Conservation (phyloP, 441 rosid species). For the Geranium incanum region DNA sequence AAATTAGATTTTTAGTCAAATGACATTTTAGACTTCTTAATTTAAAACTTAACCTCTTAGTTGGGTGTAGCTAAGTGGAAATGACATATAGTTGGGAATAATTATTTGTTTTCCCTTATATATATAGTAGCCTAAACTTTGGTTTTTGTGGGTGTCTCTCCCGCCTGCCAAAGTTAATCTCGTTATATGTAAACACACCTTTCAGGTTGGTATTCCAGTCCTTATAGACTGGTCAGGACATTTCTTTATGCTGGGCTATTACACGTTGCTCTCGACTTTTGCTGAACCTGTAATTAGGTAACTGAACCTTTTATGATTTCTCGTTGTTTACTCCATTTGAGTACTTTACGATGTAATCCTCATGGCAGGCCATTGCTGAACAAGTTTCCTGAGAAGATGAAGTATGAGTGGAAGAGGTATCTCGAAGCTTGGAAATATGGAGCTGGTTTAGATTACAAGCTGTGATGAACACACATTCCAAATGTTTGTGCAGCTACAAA, state of each 20-base stretch:
- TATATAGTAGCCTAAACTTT: conserved; percentile 1
- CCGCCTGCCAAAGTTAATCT: too few species aligned
- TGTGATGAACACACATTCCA: conserved; percentile 24
- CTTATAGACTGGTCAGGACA: conserved; percentile 81
- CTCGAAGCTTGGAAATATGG: conserved; percentile 96
- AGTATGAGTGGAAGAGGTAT: conserved; percentile 57
- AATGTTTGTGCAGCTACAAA: too few species aligned
- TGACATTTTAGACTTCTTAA: too few species aligned
- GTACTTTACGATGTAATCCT: not conserved
- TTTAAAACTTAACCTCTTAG: too few species aligned
- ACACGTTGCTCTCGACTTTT: conserved; percentile 69
- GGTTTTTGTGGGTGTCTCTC: not conserved
- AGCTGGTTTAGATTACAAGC: conserved; percentile 74
- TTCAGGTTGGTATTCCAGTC: conserved; percentile 72
- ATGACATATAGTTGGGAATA: too few species aligned
- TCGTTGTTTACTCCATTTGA: not conserved
- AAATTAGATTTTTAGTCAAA: too few species aligned
- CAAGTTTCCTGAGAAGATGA: conserved; percentile 41
- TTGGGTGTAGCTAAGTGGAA: too few species aligned
- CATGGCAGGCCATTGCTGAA: conserved; percentile 45
- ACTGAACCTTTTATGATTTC: conserved; percentile 17
- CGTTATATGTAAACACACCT: conserved; percentile 3
- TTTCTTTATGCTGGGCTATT: conserved; percentile 74
- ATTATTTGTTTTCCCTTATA: not conserved
- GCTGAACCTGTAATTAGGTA: conserved; percentile 76